A percentile compares a stretch with the other conserved stretches of the same genome.
Evolutionary conservation across 2,329 filamentous ascomycete genomes (phyloP).

Genomic region (Diplodia sapinea): DNA sequence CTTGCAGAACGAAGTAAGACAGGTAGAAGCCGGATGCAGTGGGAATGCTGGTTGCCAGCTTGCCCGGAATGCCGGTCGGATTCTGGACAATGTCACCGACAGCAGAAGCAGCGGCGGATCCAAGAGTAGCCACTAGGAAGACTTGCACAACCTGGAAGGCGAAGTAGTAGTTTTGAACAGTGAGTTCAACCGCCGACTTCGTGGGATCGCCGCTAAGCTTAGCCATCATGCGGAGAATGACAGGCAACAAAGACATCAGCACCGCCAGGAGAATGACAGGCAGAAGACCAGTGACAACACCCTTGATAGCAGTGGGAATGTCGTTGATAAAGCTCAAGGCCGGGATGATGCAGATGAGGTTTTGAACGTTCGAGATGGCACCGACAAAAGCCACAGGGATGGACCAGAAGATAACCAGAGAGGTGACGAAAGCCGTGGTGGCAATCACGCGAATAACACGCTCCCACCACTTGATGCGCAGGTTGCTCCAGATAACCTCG

Average conservation of each 20-base stretch:
- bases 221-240: constrained; percentile 70
- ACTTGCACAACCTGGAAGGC: constrained; percentile 89
- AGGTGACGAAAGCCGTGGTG: constrained; percentile 74
- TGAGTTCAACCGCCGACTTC: constrained; percentile 78
- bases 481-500: constrained; percentile 86
- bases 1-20: constrained; percentile 92
- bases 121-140: constrained; percentile 83
- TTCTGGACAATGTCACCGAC: constrained; percentile 64
- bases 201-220: constrained; percentile 82
- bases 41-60: constrained; percentile 78
- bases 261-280: constrained; percentile 79
- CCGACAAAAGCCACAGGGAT: constrained; percentile 80
- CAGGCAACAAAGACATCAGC: constrained; percentile 84
- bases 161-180: constrained; percentile 91
- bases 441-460: constrained; percentile 73
- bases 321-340: constrained; percentile 77
- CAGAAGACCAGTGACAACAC: constrained; percentile 82
- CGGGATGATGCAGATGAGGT: constrained; percentile 65
- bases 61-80: constrained; percentile 64
- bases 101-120: constrained; percentile 74
- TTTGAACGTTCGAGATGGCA: constrained; percentile 81
- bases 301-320: constrained; percentile 74
- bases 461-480: constrained; percentile 87
- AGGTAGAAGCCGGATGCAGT: constrained; percentile 93
- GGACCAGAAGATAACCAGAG: constrained; percentile 86